phyloP scores from a whole-genome alignment of 176 grass and related monocot genomes.

The sorghum (Sorghum bicolor) region Sorghum_bicolor_NCBIv3 NC_012870.2:73917001-73917500 shows the following conservation, averaged over 20 bases:
- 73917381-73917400: slow-evolving; percentile 53
- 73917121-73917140: neutral
- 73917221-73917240: neutral
- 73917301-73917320: slow-evolving; percentile 95
- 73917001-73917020: slow-evolving; percentile 5
- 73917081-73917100: neutral
- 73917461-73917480: too few species aligned
- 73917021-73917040: neutral
- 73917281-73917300: slow-evolving; percentile 98
- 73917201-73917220: neutral
- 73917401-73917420: too few species aligned
- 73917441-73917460: too few species aligned
- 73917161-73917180: slow-evolving; percentile 4
- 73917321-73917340: slow-evolving; percentile 99
- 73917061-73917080: neutral
- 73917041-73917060: neutral
- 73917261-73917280: neutral
- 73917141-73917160: neutral
- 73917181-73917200: neutral
- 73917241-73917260: neutral
- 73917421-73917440: too few species aligned
- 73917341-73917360: slow-evolving; percentile 90
- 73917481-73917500: too few species aligned
- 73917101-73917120: neutral
- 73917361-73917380: slow-evolving; percentile 92